phyloP scores from a whole-genome alignment of 1,139 yeast genomes.

The Sugiyamaella neomexicana region DNA sequence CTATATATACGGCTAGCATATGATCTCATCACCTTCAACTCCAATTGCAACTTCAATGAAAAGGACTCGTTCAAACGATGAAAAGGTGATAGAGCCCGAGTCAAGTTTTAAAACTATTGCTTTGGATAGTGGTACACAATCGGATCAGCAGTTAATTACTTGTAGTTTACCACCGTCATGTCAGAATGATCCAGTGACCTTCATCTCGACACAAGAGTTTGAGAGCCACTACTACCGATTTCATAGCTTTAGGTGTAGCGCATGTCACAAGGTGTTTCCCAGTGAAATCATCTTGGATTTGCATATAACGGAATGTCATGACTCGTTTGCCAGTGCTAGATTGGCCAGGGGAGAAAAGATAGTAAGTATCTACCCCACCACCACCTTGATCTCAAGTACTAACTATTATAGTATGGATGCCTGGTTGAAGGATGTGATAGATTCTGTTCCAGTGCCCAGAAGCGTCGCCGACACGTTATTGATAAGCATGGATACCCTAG shows the following conservation, averaged over 20 bases:
- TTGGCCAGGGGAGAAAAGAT: constrained; percentile 46
- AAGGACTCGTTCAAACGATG: constrained; percentile 10
- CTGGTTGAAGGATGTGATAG: constrained; percentile 44
- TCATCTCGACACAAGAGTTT: constrained; percentile 21
- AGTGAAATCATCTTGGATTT: constrained; percentile 44
- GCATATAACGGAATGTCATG: constrained; percentile 59
- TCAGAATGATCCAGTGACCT: constrained; percentile 15
- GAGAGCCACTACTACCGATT: constrained; percentile 31
- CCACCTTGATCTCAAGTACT: neutral
- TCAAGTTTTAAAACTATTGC: neutral
- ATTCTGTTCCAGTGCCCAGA: constrained; percentile 42
- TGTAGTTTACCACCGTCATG: constrained; percentile 27
- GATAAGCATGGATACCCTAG: constrained; percentile 54
- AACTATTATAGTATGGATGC: constrained; percentile 42
- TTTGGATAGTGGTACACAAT: neutral
- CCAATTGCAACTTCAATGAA: constrained; percentile 5
- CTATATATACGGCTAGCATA: neutral
- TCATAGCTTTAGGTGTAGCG: constrained; percentile 41
- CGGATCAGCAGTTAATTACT: neutral
- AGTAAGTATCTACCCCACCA: constrained; percentile 13
- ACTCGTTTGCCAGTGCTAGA: constrained; percentile 47
- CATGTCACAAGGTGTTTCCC: constrained; percentile 50
- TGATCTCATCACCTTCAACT: neutral
- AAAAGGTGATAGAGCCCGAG: neutral
- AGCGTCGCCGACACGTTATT: constrained; percentile 51